Conservation (phyloP, 1,139 yeast species). For the Diutina catenulata region DNA sequence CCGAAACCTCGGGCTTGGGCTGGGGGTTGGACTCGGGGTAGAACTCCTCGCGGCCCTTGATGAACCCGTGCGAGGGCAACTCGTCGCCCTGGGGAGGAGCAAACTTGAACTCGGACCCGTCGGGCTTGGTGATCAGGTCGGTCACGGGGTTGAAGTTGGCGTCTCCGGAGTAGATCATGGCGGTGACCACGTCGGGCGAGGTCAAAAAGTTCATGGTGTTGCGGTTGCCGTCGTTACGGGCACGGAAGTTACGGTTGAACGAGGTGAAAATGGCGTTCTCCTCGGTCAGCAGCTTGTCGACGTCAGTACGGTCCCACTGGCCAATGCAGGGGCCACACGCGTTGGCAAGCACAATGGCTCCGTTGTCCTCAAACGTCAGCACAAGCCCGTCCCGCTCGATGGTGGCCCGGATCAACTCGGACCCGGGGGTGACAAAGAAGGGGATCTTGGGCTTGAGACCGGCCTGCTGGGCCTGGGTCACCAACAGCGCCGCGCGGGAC, state of each 20-base stretch:
- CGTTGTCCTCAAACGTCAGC: constrained; percentile 67
- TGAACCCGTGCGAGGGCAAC: constrained; percentile 71
- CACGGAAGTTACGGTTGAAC: constrained; percentile 92
- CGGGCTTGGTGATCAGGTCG: constrained; percentile 53
- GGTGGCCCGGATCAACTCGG: constrained; percentile 97
- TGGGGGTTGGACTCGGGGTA: constrained; percentile 77
- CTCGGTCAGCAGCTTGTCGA: constrained; percentile 53
- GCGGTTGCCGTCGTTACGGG: constrained; percentile 96
- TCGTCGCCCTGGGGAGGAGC: constrained; percentile 67
- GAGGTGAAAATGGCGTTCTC: constrained; percentile 85
- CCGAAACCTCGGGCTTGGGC: constrained; percentile 56
- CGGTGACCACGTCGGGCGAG: constrained; percentile 94
- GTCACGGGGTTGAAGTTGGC: constrained; percentile 80
- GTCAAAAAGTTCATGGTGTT: constrained; percentile 94
- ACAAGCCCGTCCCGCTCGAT: constrained; percentile 89
- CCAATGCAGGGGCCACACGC: constrained; percentile 99
- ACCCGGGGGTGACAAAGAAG: constrained; percentile 93
- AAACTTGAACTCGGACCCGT: constrained; percentile 67
- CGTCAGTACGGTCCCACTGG: constrained; percentile 83
- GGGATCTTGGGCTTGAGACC: constrained; percentile 91
- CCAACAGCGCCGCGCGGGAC: constrained; percentile 86
- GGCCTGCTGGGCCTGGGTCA: constrained; percentile 68
- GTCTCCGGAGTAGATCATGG: constrained; percentile 89
- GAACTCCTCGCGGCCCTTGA: constrained; percentile 69
- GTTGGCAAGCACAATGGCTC: constrained; percentile 86